Conservation (phyloP, 1,139 yeast species). For the Debaryomyces robertsiae region DNA sequence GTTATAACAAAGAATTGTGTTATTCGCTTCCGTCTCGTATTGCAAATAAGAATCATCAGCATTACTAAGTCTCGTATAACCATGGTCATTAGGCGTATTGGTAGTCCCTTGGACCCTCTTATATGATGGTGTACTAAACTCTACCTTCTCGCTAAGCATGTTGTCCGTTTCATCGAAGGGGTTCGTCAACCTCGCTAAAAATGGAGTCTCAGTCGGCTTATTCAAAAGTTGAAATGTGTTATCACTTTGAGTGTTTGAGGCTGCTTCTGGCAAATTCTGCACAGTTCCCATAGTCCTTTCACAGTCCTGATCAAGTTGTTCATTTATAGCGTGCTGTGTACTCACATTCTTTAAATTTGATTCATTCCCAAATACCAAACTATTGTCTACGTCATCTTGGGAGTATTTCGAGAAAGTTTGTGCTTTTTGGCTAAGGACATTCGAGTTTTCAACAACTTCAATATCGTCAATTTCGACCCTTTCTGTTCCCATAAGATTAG, state of each 20-base stretch:
- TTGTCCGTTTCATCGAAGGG: slow-evolving; percentile 14
- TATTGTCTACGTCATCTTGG: slow-evolving; percentile 19
- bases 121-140: neutral
- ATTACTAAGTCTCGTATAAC: slow-evolving; percentile 1
- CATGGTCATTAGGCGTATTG: neutral
- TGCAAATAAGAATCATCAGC: slow-evolving; percentile 4
- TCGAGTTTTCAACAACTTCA: slow-evolving; percentile 2
- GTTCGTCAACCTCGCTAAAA: slow-evolving; percentile 14
- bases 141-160: slow-evolving; percentile 1
- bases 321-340: neutral
- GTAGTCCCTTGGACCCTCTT: neutral
- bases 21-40: slow-evolving; percentile 5
- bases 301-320: neutral
- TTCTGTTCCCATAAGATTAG: slow-evolving; percentile 5
- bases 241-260: slow-evolving; percentile 11
- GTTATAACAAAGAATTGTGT: slow-evolving; percentile 1
- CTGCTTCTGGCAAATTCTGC: neutral
- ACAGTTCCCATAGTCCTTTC: neutral
- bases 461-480: neutral
- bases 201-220: slow-evolving; percentile 14
- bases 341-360: slow-evolving; percentile 1
- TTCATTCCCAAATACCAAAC: slow-evolving; percentile 28
- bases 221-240: slow-evolving; percentile 11
- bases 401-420: slow-evolving; percentile 2
- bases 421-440: slow-evolving; percentile 2